phyloP scores from a whole-genome alignment of 768 basidiomycete genomes.

The Crassisporium funariophilum region DNA sequence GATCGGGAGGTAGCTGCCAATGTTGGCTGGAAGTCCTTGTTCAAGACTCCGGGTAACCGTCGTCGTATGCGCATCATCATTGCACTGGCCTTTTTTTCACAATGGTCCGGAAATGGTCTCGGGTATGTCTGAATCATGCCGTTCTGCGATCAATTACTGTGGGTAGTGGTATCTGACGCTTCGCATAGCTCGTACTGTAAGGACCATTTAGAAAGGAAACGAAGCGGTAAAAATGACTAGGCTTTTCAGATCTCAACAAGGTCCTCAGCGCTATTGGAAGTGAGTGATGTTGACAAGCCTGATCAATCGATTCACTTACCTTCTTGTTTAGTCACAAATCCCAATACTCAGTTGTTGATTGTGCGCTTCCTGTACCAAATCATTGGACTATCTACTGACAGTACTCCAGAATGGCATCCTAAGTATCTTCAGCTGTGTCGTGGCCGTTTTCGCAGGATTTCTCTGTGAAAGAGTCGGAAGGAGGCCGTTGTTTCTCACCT shows the following conservation, averaged over 20 bases:
- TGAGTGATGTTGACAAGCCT: constrained; percentile 18
- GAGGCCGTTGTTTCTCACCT: constrained; percentile 50
- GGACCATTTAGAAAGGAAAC: neutral
- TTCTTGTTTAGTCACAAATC: constrained; percentile 38
- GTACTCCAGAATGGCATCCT: constrained; percentile 50
- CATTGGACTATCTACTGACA: neutral
- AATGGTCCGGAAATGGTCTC: constrained; percentile 59
- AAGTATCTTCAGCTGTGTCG: constrained; percentile 56
- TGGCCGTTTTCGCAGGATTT: constrained; percentile 51
- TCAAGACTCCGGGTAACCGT: constrained; percentile 54
- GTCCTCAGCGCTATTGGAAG: constrained; percentile 53
- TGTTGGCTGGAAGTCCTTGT: constrained; percentile 46
- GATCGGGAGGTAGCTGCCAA: constrained; percentile 41
- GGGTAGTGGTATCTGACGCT: neutral
- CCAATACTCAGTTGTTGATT: constrained; percentile 43
- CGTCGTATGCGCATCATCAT: constrained; percentile 58
- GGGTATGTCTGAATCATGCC: constrained; percentile 30
- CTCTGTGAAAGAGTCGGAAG: constrained; percentile 52
- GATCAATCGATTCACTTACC: neutral
- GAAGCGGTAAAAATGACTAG: neutral
- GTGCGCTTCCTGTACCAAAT: constrained; percentile 25
- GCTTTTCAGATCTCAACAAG: constrained; percentile 47
- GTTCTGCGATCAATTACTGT: constrained; percentile 17
- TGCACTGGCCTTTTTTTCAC: constrained; percentile 60
- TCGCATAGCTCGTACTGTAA: constrained; percentile 48